Base-by-base conservation (phyloP, 495 filamentous ascomycete genomes). In the Aspergillus saccharolyticus region DNA sequence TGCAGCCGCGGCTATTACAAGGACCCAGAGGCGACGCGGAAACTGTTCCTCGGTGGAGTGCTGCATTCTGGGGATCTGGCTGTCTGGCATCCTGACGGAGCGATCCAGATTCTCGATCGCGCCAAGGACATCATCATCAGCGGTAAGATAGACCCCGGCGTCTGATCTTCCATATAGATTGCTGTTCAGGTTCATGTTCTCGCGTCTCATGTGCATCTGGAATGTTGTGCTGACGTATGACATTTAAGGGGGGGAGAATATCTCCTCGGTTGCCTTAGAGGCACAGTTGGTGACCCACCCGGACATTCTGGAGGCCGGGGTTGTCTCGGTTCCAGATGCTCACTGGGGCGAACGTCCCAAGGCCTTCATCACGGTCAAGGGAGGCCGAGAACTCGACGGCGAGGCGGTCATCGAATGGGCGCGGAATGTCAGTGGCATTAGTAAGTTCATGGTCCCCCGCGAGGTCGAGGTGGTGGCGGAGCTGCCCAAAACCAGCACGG, bases 81-180 rank as follows among this genome's bases (percentile, higher is more conserved):
- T 4, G 92, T 98, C 5, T 90, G 87, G 87, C 89, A 96, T 66
- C 79, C 86, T 0, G 92, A 97, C 65, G 91, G 93, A 1, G 85
- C 89, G 49, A 83, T 91, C 45, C 90, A 97, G 76, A 96, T 98
- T 60, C 77, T 95, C 58, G 94, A 98, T 70, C 80, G 94, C 39
- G 89, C 89, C 4, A 98, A 97, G 75, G 94, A 98, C 68, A 97
- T 98, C 46, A 97, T 98, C 51, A 98, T 98, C 58, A 96, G 90
- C 60, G 94, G 91, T 92, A 78, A 54, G 82, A 39, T 74, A 12
- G 22, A 22, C 17, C 22, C 45, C 22, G n/a, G n/a, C n/a, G n/a
- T n/a, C n/a, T n/a, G n/a, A n/a, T n/a, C n/a, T n/a, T n/a, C n/a
- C n/a, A n/a, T n/a, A n/a, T n/a, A n/a, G n/a, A n/a, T n/a, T n/a